These are phyloP conservation scores for Mycena kentingensis DNA, from an alignment of 768 basidiomycete genomes.

Conservation along the genomic window DNA sequence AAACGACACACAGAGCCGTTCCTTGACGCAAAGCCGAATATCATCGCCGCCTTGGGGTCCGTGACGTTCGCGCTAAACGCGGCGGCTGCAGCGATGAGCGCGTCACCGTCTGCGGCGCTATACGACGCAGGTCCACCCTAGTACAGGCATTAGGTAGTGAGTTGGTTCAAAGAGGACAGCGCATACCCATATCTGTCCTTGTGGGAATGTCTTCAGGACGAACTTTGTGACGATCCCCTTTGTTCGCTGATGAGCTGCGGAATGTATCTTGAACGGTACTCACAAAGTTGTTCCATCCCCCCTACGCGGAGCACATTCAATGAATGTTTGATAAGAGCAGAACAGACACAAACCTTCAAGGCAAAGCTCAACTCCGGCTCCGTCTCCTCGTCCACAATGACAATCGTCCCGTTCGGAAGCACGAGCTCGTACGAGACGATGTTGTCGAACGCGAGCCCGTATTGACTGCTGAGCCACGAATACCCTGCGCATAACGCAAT, in stretches of 20 bases:
- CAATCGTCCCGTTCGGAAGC: constrained; percentile 39
- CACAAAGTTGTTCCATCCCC: constrained; percentile 28
- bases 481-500: constrained; percentile 38
- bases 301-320: constrained; percentile 36
- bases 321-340: constrained; percentile 36
- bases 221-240: constrained; percentile 47
- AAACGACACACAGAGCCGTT: too few relatives aligned
- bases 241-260: too few relatives aligned
- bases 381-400: constrained; percentile 30
- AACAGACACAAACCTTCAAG: constrained; percentile 38
- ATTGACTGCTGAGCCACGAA: constrained; percentile 41
- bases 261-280: too few relatives aligned
- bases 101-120: too few relatives aligned
- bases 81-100: too few relatives aligned
- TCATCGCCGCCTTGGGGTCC: constrained; percentile 34
- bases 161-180: too few relatives aligned
- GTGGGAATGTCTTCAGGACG: constrained; percentile 39
- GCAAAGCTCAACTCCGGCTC: constrained; percentile 43
- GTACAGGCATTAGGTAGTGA: too few relatives aligned
- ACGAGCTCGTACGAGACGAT: constrained; percentile 41
- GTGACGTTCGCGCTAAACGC: constrained; percentile 37
- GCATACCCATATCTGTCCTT: constrained; percentile 46
- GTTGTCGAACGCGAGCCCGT: constrained; percentile 32
- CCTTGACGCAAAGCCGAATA: too few relatives aligned
- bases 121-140: too few relatives aligned